phyloP scores from a whole-genome alignment of 768 basidiomycete species.

The Panaeolus cyanescens region DNA sequence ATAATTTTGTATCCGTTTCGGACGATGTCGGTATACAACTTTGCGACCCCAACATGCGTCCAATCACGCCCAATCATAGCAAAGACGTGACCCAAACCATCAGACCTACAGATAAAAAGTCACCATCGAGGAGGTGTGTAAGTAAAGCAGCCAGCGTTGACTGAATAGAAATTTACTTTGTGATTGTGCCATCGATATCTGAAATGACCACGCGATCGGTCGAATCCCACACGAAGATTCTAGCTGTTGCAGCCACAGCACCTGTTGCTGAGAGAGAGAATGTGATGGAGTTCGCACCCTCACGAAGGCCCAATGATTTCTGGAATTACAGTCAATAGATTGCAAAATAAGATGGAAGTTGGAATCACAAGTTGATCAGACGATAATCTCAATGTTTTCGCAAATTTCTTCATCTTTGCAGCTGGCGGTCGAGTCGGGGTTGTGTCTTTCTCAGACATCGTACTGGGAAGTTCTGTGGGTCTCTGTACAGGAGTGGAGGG shows the following conservation, averaged over 20 bases:
- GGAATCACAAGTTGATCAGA: constrained; percentile 87
- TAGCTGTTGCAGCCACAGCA: constrained; percentile 81
- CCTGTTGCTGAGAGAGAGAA: constrained; percentile 90
- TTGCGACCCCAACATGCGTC: constrained; percentile 97
- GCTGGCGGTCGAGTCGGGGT: constrained; percentile 17
- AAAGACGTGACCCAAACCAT: constrained; percentile 94
- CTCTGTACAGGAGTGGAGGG: constrained; percentile 33
- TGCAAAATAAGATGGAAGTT: not conserved
- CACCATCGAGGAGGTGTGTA: not conserved
- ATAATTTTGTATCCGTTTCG: constrained; percentile 98
- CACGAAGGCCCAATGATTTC: constrained; percentile 84
- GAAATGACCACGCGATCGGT: constrained; percentile 90
- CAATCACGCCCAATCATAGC: constrained; percentile 98
- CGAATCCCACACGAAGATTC: constrained; percentile 96
- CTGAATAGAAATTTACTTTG: constrained; percentile 64
- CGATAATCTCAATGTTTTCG: constrained; percentile 90
- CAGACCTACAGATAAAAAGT: constrained; percentile 61
- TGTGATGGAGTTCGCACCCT: constrained; percentile 89
- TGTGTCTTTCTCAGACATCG: constrained; percentile 4
- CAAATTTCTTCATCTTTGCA: constrained; percentile 55
- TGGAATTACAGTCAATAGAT: constrained; percentile 27
- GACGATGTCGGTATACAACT: constrained; percentile 93
- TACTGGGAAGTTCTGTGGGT: constrained; percentile 19
- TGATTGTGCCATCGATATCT: constrained; percentile 99
- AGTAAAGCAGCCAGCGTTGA: not conserved